A percentile compares a stretch with the other conserved stretches of the same genome.
Conservation (phyloP, 495 filamentous ascomycete species). For the Xylaria telfairii region DNA sequence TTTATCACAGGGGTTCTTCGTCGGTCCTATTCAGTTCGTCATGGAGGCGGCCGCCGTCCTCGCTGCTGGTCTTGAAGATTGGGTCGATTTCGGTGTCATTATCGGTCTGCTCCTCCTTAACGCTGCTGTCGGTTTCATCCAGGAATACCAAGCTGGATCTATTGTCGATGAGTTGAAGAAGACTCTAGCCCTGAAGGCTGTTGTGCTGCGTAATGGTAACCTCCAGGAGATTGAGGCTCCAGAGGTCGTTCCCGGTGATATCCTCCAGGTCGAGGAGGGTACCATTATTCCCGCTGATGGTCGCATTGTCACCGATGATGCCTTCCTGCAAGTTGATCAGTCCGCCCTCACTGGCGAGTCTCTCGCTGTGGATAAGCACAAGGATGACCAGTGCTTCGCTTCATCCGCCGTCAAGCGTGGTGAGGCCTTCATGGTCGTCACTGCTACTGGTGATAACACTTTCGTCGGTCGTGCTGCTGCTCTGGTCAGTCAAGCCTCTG, state of each 20-base stretch:
- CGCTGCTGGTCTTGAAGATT: slow-evolving; percentile 79
- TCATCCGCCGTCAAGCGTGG: slow-evolving; percentile 92
- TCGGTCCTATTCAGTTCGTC: slow-evolving; percentile 91
- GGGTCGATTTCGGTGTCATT: slow-evolving; percentile 84
- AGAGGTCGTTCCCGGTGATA: slow-evolving; percentile 88
- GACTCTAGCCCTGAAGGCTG: slow-evolving; percentile 84
- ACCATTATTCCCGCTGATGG: slow-evolving; percentile 92
- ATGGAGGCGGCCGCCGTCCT: slow-evolving; percentile 86
- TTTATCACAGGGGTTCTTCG: slow-evolving; percentile 64
- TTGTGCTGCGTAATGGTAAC: slow-evolving; percentile 77
- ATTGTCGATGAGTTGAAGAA: slow-evolving; percentile 93
- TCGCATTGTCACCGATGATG: slow-evolving; percentile 76
- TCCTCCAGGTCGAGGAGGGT: slow-evolving; percentile 86
- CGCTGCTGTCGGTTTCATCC: slow-evolving; percentile 82
- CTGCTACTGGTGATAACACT: slow-evolving; percentile 83
- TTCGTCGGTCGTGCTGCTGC: slow-evolving; percentile 89
- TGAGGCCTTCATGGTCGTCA: slow-evolving; percentile 79
- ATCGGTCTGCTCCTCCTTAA: slow-evolving; percentile 78
- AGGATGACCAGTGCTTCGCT: slow-evolving; percentile 77
- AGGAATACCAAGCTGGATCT: slow-evolving; percentile 88
- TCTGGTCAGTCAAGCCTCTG: slow-evolving; percentile 76
- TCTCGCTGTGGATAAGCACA: slow-evolving; percentile 86
- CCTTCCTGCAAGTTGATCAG: slow-evolving; percentile 89
- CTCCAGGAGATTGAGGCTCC: slow-evolving; percentile 75
- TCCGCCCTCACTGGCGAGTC: slow-evolving; percentile 93